Evolutionary conservation across 2,329 filamentous ascomycete genomes (phyloP), one percentile per base, ranked within the genome.

Genomic region (Aspergillus floridensis): DNA sequence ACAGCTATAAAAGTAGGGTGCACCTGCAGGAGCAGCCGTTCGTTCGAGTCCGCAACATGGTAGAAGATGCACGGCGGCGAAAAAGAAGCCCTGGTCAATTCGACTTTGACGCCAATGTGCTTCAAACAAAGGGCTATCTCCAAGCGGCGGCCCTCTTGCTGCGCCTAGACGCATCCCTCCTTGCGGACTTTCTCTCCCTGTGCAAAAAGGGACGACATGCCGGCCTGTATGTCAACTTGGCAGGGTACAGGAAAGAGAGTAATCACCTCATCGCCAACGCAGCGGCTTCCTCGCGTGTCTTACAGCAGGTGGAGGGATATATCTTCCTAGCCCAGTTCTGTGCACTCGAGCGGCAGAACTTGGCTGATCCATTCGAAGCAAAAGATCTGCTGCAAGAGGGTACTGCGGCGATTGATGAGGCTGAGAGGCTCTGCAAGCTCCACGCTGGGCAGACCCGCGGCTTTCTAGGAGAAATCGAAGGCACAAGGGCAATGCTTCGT

Each of bases 391-490:
- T 63, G 11, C 35, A 53, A 8, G 59, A 66, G 48, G 62, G 58
- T 1, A 91, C 87, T 66, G 67, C 67, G 0, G 83, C 89, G 0
- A 74, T 86, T 22, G 75, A 89, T 63, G 68, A 88, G 1, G 73
- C 88, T 44, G 76, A 85, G 16, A 79, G 81, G 0, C 58, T 76
- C 5, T 76, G 73, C 61, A 56, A 61, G 1, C 14, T n/a, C 5
- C 47, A 71, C 51, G 59, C 69, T 4, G 48, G 52, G 5, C 68
- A 72, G 49, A 79, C 76, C 0, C 62, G 62, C 0, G 68, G 71
- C 2, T 63, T 86, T 3, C 41, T 64, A n/a, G 62, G 65, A 0
- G 82, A 86, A 60, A 69, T 87, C 14, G 74, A 81, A 11, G 76
- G 74, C 2, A 77, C 74, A 0, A 75, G 79, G 59, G 73, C 66